Base-by-base conservation (phyloP, 257 asterid species). In the Rubia yunnanensis region DNA sequence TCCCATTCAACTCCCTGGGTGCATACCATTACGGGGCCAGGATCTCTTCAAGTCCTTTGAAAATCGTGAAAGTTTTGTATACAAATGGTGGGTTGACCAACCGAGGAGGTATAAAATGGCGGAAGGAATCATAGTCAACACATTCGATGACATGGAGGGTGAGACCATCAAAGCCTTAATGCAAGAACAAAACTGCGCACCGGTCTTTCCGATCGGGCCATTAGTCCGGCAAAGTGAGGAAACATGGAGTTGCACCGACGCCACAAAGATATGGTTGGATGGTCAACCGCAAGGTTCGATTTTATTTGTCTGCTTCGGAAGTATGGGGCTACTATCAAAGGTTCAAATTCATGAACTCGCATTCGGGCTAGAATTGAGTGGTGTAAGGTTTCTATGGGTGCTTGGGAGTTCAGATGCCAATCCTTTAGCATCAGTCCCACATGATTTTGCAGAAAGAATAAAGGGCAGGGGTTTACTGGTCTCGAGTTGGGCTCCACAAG, bases 321-420 rank as follows among this genome's bases (percentile, higher is more conserved):
- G 81, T 36, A 73, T 77, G 54, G 78, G 78, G n/a, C 50, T 72
- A n/a, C 78, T 65, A 0, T 7, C 74, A n/a, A 17, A 56, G 36
- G 58, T 60, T 13, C 78, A 74, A 5, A 44, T 82, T 1, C 68
- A 64, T 54, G 91, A 87, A 44, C 73, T 85, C 3, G 91, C 95
- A 4, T 34, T 56, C 0, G 91, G 94, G 13, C 34, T 88, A 38
- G 95, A 83, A 52, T 53, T 71, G 77, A 88, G 95, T 44, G 88
- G 71, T 22, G 82, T 81, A 0, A 71, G 86, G 34, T 83, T 88
- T 26, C 7, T 88, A 15, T 85, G 90, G 94, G 87, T 81, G 5
- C 10, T 82, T 2, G 77, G 95, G 17, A 60, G 80, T 20, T 85
- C 92, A 0, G 81, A 68, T 7, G 18, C 57, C 2, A 68, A 77